phyloP scores from a whole-genome alignment of 2,329 filamentous ascomycete species.

The Colletotrichum somersetense region DNA sequence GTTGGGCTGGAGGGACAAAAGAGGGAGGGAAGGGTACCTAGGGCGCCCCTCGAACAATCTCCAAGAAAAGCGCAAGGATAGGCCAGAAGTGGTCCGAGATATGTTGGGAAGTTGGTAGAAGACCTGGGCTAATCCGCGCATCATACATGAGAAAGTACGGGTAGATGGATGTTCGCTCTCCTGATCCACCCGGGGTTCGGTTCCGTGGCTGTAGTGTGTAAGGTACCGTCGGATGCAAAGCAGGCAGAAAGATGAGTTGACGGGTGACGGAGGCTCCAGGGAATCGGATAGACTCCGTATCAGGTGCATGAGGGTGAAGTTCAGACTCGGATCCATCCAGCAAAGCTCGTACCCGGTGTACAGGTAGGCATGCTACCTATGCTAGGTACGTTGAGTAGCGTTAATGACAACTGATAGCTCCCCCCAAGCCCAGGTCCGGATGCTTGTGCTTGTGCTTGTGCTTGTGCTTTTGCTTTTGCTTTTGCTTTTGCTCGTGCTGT shows the following conservation, averaged over 20 bases:
- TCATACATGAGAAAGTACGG: background rate
- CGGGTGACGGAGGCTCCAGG: conserved; percentile 13
- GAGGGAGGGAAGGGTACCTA: background rate
- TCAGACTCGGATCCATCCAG: background rate
- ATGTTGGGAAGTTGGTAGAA: background rate
- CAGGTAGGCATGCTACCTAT: background rate
- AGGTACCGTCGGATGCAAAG: conserved; percentile 2
- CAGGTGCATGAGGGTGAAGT: conserved; percentile 6
- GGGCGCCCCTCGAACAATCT: conserved; percentile 1
- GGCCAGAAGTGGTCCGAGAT: conserved; percentile 22
- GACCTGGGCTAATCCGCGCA: conserved; percentile 3
- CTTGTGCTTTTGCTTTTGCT: background rate
- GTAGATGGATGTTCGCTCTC: background rate
- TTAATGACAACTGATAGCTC: background rate
- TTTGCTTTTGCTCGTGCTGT: background rate
- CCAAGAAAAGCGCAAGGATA: conserved; percentile 4
- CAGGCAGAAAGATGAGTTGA: conserved; percentile 7
- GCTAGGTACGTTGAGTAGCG: background rate
- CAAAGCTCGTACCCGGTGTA: background rate
- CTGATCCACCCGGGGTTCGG: conserved; percentile 7
- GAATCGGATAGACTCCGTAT: conserved; percentile 12
- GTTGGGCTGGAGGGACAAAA: background rate
- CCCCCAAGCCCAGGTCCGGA: background rate
- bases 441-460: background rate
- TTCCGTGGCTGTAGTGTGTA: conserved; percentile 19